Evolutionary conservation across 768 basidiomycete genomes (phyloP), one percentile per base, ranked within the genome.

Genomic region (Agaricus subrufescens): DNA sequence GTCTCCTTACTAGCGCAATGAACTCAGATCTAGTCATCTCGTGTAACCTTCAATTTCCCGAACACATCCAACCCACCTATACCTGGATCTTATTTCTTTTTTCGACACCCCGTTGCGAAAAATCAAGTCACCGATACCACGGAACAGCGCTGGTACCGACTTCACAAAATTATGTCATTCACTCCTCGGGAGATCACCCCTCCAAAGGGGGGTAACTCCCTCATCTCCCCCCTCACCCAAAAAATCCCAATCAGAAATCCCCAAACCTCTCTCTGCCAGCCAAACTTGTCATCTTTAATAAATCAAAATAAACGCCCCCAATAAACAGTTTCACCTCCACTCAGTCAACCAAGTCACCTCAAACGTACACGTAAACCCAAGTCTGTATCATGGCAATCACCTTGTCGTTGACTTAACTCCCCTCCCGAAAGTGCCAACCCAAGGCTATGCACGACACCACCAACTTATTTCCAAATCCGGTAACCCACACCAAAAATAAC

Each of bases 21-120:
- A 56, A 56, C 30, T 56, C 54, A 56, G 54, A 56, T 56, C 54
- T 45, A 45, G 52, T 53, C 52, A 53, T 52, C 15, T 26, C 15
- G 45, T 23, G 44, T 31, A 53, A 53, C 37, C 39, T 27, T 29
- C 26, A 47, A 30, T 5, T 14, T 30, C 30, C 27, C 27, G 3
- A 34, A 31, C 31, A 31, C 31, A 31, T 31, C 31, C 31, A 31
- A 34, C 34, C 34, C 34, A 34, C 7, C 34, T 34, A 34, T 8
- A 34, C 31, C 31, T 31, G 31, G 31, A 31, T 31, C 31, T 31
- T 31, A 31, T 31, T 31, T 31, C 9, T 4, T 31, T 34, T 34
- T 8, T 34, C 15, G 26, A 31, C 31, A 53, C 29, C 19, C 26
- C 43, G 46, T 25, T 38, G 25, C 26, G 12, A 8, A 30, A 46